Base-by-base conservation (phyloP, 805 yeast species). In the Saccharomycopsis fermentans region DNA sequence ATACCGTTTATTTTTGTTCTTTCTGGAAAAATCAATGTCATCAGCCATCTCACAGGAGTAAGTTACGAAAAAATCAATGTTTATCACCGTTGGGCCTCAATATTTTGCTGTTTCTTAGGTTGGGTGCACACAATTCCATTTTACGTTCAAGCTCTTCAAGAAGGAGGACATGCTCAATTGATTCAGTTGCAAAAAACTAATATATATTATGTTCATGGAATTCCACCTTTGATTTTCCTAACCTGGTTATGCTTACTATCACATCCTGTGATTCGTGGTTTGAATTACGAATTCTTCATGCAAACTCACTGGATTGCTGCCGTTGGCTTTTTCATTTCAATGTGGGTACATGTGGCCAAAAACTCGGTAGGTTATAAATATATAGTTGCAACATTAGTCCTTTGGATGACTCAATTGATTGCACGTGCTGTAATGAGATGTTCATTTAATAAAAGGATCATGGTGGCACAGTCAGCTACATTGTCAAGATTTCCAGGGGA, bases 271-370 rank as follows among this genome's bases (percentile, higher is more conserved):
- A 62, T 80, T 47, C 69, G 84, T 60, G 69, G 68, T 17, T 54
- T 60, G 17, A 64, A 68, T 52, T 81, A 81, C 63, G 85, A 81
- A 64, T 62, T 71, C 1, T 81, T 80, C 65, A 68, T 75, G 59
- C 81, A 79, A 60, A 55, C 73, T 8, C 86, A 81, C 66, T 81
- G 85, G 85, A 61, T 77, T 14, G 62, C 74, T 52, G 85, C 80
- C 0, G 63, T 78, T 43, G 82, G 76, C 0, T 80, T 75, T 64
- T 71, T 75, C 59, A 79, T 74, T 19, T 70, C 79, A 6, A 67
- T 81, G 61, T 72, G 73, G 47, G 74, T 74, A 72, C 86, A 81
- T 65, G 70, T 71, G 19, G 67, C 68, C 60, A 71, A 65, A 0
- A 32, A 61, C 8, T 65, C 78, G 50, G 68, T 69, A 36, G 65